phyloP scores from a whole-genome alignment of 2,329 filamentous ascomycete species.

The Ploettnerulaceae sp. region DNA sequence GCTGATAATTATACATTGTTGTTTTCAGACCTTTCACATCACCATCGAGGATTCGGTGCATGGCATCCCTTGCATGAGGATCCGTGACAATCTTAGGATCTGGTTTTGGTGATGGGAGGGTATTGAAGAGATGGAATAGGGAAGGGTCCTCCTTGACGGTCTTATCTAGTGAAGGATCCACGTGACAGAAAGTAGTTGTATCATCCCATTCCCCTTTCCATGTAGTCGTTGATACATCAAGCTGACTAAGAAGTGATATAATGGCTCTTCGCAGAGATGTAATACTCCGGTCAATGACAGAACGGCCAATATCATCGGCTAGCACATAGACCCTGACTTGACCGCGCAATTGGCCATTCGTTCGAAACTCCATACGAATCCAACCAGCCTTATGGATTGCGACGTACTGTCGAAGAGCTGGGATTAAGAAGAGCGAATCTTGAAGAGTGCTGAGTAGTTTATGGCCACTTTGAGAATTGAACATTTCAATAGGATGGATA shows the following conservation, averaged over 20 bases:
- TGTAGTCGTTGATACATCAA: constrained; percentile 51
- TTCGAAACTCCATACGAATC: constrained; percentile 31
- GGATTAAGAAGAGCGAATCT: constrained; percentile 17
- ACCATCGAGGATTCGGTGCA: constrained; percentile 51
- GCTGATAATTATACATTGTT: constrained; percentile 71
- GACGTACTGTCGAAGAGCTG: constrained; percentile 13
- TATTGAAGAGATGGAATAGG: constrained; percentile 69
- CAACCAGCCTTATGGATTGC: constrained; percentile 26
- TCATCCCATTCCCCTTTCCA: constrained; percentile 48
- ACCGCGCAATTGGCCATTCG: constrained; percentile 18
- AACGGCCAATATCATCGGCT: constrained; percentile 58
- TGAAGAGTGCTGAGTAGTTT: constrained; percentile 12
- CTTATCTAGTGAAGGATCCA: constrained; percentile 35
- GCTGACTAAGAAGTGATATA: constrained; percentile 42
- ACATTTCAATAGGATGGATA: neutral
- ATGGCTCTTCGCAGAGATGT: constrained; percentile 43
- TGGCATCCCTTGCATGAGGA: constrained; percentile 46
- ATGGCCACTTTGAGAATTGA: neutral
- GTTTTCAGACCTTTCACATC: constrained; percentile 56
- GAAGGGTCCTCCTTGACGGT: constrained; percentile 42
- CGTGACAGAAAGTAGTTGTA: constrained; percentile 33
- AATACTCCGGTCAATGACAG: constrained; percentile 46
- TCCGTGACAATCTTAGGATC: constrained; percentile 45
- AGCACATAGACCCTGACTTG: constrained; percentile 55
- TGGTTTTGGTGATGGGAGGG: constrained; percentile 62